Percentiles rank a stretch among this genome's conserved stretches.
These are phyloP conservation scores for Salvia splendens DNA, from an alignment of 257 asterid species.

Conservation along the genomic window DNA sequence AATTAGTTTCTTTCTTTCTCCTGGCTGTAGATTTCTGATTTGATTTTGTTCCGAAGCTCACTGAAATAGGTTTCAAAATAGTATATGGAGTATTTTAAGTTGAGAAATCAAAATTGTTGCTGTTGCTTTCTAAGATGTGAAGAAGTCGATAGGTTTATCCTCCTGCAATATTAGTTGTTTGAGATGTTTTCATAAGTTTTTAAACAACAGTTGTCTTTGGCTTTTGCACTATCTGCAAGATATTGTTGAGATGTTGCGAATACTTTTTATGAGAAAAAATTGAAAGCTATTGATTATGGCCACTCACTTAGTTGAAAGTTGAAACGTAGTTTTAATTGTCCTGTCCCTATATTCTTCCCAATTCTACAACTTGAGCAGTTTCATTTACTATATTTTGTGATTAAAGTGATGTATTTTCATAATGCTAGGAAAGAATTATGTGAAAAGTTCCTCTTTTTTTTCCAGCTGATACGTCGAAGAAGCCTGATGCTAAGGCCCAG, in stretches of 20 bases:
- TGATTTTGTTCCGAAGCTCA: not conserved
- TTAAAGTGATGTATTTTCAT: too few relatives aligned
- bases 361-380: not conserved
- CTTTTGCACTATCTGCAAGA: not conserved
- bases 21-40: not conserved
- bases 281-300: not conserved
- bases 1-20: not conserved
- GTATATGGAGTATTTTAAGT: not conserved
- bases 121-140: not conserved
- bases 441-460: not conserved
- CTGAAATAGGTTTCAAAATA: not conserved
- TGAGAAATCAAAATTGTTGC: not conserved
- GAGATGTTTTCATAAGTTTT: not conserved
- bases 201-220: not conserved
- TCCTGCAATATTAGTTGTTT: not conserved
- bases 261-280: too few relatives aligned
- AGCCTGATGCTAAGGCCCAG: constrained; percentile 55
- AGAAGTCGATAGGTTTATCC: not conserved
- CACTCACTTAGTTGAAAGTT: not conserved
- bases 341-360: too few relatives aligned
- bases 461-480: constrained; percentile 42
- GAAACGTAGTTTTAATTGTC: not conserved
- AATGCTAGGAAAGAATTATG: too few relatives aligned
- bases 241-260: too few relatives aligned
- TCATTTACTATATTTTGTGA: not conserved